A percentile compares a stretch with the other conserved stretches of the same genome.
phyloP scores from a whole-genome alignment of 371 early-diverging fungal genomes.

The Syncephalastrum sp. region DNA sequence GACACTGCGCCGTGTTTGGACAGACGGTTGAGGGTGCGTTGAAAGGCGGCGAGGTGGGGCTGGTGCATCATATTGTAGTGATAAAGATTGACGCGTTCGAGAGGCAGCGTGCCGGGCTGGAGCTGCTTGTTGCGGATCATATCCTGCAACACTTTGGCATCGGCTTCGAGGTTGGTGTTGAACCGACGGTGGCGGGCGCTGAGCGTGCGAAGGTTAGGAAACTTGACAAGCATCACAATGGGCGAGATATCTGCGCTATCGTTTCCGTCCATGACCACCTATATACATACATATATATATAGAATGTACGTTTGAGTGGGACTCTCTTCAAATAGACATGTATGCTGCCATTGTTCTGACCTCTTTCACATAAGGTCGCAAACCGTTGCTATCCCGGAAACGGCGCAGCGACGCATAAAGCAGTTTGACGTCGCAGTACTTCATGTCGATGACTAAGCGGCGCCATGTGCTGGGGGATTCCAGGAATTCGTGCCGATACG shows the following conservation, averaged over 20 bases:
- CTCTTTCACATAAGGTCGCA: conserved; percentile 27
- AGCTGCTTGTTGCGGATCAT: conserved; percentile 26
- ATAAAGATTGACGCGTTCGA: conserved; percentile 31
- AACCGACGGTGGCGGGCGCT: conserved; percentile 35
- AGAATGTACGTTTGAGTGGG: no score
- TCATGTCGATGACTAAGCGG: conserved; percentile 30
- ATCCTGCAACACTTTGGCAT: conserved; percentile 40
- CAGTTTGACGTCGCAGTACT: conserved; percentile 19
- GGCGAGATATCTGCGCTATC: conserved; percentile 42
- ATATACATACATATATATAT: background rate
- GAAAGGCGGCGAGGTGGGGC: conserved; percentile 27
- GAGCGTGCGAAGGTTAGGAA: conserved; percentile 30
- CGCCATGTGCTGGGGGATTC: conserved; percentile 33
- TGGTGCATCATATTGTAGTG: conserved; percentile 40
- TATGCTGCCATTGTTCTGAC: conserved; percentile 13
- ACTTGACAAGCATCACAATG: conserved; percentile 47
- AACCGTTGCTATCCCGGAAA: conserved; percentile 32
- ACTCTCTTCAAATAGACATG: no score
- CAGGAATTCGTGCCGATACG: conserved; percentile 29
- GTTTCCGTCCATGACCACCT: conserved; percentile 42
- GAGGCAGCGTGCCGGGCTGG: conserved; percentile 18
- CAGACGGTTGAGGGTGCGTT: conserved; percentile 32
- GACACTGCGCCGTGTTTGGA: conserved; percentile 27
- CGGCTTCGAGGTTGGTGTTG: conserved; percentile 37
- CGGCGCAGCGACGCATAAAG: conserved; percentile 45